These are phyloP conservation scores for Gymnopus androsaceus DNA, from an alignment of 1,284 basidiomycete genomes.

Conservation along the genomic window DNA sequence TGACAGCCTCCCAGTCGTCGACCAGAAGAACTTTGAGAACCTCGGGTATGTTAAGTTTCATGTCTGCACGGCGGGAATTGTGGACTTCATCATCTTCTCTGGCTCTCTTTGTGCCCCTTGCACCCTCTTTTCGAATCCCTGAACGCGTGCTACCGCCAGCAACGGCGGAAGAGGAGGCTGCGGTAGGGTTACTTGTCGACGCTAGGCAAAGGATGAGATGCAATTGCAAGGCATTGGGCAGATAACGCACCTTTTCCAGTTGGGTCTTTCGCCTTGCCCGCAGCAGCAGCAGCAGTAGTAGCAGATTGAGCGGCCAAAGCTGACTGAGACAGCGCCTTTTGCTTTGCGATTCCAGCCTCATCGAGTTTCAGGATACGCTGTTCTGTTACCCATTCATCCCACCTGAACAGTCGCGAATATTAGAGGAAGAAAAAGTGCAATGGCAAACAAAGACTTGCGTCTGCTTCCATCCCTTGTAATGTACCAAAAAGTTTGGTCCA, in stretches of 20 bases:
- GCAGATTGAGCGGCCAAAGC: slow-evolving; percentile 41
- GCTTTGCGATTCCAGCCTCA: slow-evolving; percentile 82
- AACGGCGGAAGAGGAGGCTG: slow-evolving; percentile 11
- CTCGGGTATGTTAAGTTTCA: slow-evolving; percentile 91
- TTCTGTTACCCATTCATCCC: slow-evolving; percentile 98
- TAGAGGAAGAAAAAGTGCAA: neutral
- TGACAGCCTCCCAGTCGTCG: slow-evolving; percentile 98
- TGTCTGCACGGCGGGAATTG: slow-evolving; percentile 69
- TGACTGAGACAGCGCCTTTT: slow-evolving; percentile 48
- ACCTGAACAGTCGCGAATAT: slow-evolving; percentile 52
- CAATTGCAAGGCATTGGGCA: neutral
- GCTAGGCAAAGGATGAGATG: neutral
- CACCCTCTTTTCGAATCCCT: slow-evolving; percentile 50
- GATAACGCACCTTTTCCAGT: slow-evolving; percentile 13
- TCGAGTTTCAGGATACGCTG: slow-evolving; percentile 84
- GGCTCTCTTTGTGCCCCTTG: slow-evolving; percentile 60
- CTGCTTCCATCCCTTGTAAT: slow-evolving; percentile 99
- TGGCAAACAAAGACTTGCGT: slow-evolving; percentile 61
- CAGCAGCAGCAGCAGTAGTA: slow-evolving; percentile 37
- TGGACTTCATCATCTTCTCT: slow-evolving; percentile 64
- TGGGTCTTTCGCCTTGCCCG: slow-evolving; percentile 25
- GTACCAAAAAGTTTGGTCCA: slow-evolving; percentile 91
- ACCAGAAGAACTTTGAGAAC: slow-evolving; percentile 87
- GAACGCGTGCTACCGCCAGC: slow-evolving; percentile 33
- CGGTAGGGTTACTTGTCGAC: neutral